These are phyloP conservation scores for Pleurotus tuber-regium DNA, from an alignment of 768 basidiomycete genomes.

Conservation along the genomic window DNA sequence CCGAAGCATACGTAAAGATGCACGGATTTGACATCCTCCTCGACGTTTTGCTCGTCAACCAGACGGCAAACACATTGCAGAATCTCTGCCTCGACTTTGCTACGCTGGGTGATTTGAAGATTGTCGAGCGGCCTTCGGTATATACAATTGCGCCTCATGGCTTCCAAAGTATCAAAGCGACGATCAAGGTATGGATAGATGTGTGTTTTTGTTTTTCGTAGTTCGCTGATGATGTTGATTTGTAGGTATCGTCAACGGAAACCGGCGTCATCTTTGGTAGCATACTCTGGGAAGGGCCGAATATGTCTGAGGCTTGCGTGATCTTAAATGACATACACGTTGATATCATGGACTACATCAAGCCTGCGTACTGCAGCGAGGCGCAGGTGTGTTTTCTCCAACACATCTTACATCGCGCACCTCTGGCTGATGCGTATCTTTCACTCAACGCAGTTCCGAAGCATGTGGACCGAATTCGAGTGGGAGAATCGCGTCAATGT, in stretches of 20 bases:
- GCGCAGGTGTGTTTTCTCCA: conserved; percentile 60
- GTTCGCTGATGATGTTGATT: not conserved
- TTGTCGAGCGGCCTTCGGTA: conserved; percentile 92
- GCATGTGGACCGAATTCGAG: conserved; percentile 99
- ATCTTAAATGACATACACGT: conserved; percentile 97
- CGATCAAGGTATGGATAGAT: conserved; percentile 66
- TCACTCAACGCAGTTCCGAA: conserved; percentile 66
- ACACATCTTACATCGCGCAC: not conserved
- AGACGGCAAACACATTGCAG: conserved; percentile 90
- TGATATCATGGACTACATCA: conserved; percentile 98
- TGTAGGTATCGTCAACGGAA: conserved; percentile 86
- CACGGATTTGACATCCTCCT: conserved; percentile 96
- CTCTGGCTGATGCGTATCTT: not conserved
- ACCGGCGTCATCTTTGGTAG: conserved; percentile 98
- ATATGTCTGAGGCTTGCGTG: conserved; percentile 85
- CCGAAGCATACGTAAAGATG: conserved; percentile 96
- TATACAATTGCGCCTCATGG: conserved; percentile 94
- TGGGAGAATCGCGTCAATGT: conserved; percentile 99
- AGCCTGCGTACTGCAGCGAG: conserved; percentile 94
- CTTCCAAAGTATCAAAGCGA: conserved; percentile 98
- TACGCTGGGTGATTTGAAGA: conserved; percentile 93
- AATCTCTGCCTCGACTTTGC: conserved; percentile 98
- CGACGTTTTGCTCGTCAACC: conserved; percentile 95
- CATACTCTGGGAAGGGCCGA: conserved; percentile 93
- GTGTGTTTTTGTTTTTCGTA: not conserved